Evolutionary conservation across 139 green algal genomes (phyloP).

Genomic region (Limnomonas spitsbergensis): DNA sequence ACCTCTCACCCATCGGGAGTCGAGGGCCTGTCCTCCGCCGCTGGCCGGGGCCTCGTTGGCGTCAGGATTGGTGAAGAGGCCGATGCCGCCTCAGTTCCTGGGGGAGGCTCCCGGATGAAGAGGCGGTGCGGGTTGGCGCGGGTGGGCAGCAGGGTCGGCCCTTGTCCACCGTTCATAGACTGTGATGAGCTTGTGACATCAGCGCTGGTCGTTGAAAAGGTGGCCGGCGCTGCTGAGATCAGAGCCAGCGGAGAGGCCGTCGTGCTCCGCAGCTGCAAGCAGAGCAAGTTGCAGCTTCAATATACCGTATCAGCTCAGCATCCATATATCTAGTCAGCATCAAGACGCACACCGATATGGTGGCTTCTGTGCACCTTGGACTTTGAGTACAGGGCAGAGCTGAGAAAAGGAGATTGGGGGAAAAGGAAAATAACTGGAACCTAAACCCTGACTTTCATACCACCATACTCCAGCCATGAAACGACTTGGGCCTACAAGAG

Average conservation of each 20-base stretch:
- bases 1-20: too few species aligned
- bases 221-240: slow-evolving; percentile 3
- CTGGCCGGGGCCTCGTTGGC: slow-evolving; percentile 4
- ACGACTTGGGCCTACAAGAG: too few species aligned
- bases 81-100: slow-evolving; percentile 39
- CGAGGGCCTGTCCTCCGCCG: neutral
- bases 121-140: slow-evolving; percentile 77
- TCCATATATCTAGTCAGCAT: too few species aligned
- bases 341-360: too few species aligned
- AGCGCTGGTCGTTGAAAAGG: neutral
- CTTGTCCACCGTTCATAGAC: neutral
- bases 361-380: too few species aligned
- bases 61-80: slow-evolving; percentile 10
- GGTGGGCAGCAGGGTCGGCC: slow-evolving; percentile 52
- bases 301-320: too few species aligned
- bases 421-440: too few species aligned
- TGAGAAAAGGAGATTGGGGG: too few species aligned
- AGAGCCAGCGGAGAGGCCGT: slow-evolving; percentile 3
- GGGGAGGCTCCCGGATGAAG: slow-evolving; percentile 73
- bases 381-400: too few species aligned
- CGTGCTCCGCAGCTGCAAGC: neutral
- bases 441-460: too few species aligned
- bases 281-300: neutral
- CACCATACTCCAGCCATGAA: too few species aligned
- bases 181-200: neutral